Conservation (phyloP, 192 early-diverging fungal species). For the Umbelopsis ramanniana region DNA sequence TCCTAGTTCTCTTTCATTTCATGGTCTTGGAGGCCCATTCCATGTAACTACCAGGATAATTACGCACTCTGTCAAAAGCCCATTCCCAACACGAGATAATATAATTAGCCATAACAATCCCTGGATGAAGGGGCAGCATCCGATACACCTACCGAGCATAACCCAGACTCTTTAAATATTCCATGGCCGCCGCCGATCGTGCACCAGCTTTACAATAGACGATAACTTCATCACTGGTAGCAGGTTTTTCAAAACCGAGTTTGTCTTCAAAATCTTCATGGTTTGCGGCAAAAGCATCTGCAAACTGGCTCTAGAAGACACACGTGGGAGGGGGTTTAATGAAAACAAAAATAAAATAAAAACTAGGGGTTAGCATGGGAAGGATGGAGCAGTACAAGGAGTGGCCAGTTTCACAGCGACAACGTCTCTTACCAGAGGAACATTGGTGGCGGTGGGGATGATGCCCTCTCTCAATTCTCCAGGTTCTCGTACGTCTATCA, state of each 20-base stretch:
- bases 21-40: slow-evolving; percentile 9
- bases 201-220: slow-evolving; percentile 74
- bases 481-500: slow-evolving; percentile 75
- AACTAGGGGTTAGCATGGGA: background rate
- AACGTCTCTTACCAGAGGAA: slow-evolving; percentile 59
- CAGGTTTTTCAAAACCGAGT: slow-evolving; percentile 64
- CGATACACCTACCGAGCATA: slow-evolving; percentile 39
- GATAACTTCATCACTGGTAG: slow-evolving; percentile 54
- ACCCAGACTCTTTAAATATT: slow-evolving; percentile 57
- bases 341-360: no score
- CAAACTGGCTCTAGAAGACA: slow-evolving; percentile 42
- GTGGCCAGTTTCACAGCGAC: no score
- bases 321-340: slow-evolving; percentile 12
- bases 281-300: slow-evolving; percentile 24
- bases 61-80: slow-evolving; percentile 8
- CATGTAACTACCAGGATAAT: slow-evolving; percentile 20
- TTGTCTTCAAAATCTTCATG: slow-evolving; percentile 36
- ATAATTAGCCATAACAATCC: no score
- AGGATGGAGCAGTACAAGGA: background rate
- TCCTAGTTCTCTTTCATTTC: slow-evolving; percentile 2
- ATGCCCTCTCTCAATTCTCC: slow-evolving; percentile 61
- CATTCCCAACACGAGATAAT: no score
- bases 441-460: slow-evolving; percentile 70
- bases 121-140: background rate
- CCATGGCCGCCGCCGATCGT: slow-evolving; percentile 67